phyloP scores from a whole-genome alignment of 768 basidiomycete species.

The Suillus hirtellus region DNA sequence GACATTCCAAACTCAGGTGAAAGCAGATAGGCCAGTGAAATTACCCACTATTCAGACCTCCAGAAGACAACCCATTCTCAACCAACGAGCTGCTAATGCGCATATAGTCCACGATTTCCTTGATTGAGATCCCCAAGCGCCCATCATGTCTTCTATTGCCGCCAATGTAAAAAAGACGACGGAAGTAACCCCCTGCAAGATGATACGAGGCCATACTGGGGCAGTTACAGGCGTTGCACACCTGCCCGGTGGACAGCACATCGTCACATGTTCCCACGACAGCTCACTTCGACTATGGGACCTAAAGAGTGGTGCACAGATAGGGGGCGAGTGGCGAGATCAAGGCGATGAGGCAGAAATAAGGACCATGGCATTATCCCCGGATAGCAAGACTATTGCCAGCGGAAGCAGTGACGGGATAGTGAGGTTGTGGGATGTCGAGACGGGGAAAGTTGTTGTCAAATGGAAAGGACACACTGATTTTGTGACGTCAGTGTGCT shows the following conservation, averaged over 20 bases:
- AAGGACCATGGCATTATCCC: background rate
- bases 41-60: background rate
- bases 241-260: background rate
- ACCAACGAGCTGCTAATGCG: background rate
- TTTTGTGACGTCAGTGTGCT: background rate
- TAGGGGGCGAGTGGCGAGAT: background rate
- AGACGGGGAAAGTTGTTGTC: background rate
- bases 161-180: background rate
- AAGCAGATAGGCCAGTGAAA: background rate
- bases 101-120: background rate
- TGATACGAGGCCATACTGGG: background rate
- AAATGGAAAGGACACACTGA: background rate
- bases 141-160: background rate
- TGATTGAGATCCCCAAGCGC: background rate
- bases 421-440: background rate
- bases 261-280: conserved; percentile 8
- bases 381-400: conserved; percentile 2
- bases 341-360: background rate
- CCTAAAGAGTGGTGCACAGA: conserved; percentile 27
- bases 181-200: fast-evolving
- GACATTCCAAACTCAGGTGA: background rate
- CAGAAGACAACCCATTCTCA: background rate
- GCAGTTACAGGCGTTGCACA: fast-evolving
- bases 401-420: conserved; percentile 11
- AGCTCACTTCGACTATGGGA: conserved; percentile 16